Conservation (phyloP, 2,329 filamentous ascomycete genomes). For the Phyllosticta ampelicida region DNA sequence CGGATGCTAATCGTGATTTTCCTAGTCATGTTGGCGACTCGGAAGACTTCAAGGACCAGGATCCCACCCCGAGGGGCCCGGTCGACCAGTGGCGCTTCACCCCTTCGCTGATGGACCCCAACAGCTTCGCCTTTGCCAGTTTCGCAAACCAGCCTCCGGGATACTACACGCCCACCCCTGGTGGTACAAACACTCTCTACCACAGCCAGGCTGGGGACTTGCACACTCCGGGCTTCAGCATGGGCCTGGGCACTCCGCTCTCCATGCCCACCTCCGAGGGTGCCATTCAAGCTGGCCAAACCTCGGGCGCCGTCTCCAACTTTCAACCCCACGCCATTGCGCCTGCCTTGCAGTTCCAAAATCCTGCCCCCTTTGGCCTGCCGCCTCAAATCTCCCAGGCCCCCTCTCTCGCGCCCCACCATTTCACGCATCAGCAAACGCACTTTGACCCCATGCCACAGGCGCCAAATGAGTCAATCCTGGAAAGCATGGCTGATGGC, state of each 20-base stretch:
- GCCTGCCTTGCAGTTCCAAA: slow-evolving; percentile 41
- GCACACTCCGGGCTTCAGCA: slow-evolving; percentile 66
- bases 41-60: slow-evolving; percentile 58
- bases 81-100: slow-evolving; percentile 82
- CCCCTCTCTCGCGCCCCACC: slow-evolving; percentile 60
- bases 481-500: slow-evolving; percentile 38
- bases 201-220: slow-evolving; percentile 77
- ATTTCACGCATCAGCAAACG: slow-evolving; percentile 71
- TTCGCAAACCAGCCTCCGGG: slow-evolving; percentile 72
- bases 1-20: not conserved
- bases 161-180: slow-evolving; percentile 82
- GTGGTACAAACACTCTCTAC: slow-evolving; percentile 68
- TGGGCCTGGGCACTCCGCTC: slow-evolving; percentile 70
- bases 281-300: slow-evolving; percentile 48
- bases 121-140: slow-evolving; percentile 66
- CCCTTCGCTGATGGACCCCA: slow-evolving; percentile 77
- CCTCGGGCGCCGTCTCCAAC: slow-evolving; percentile 47
- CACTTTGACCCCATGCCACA: slow-evolving; percentile 72
- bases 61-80: slow-evolving; percentile 69
- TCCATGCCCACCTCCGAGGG: slow-evolving; percentile 66
- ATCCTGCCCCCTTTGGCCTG: slow-evolving; percentile 59
- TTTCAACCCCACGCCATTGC: slow-evolving; percentile 45
- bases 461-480: slow-evolving; percentile 52
- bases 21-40: slow-evolving; percentile 36
- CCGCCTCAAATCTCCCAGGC: slow-evolving; percentile 32